A percentile compares a stretch with the other conserved stretches of the same genome.
These are phyloP conservation scores for Paecilomyces dactylethromorphus DNA, from an alignment of 2,329 filamentous ascomycete species.

Conservation along the genomic window DNA sequence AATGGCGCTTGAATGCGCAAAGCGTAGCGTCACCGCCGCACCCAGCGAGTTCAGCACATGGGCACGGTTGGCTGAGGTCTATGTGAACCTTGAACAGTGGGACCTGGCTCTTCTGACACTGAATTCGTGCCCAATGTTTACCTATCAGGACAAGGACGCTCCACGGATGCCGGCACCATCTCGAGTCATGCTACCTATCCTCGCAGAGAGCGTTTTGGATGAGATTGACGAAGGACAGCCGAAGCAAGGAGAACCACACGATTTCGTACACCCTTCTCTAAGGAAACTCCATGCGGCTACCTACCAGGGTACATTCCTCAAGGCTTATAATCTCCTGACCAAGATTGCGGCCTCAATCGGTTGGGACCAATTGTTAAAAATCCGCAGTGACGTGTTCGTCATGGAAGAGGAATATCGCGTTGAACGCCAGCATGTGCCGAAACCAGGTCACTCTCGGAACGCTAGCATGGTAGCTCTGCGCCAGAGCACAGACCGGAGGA, in stretches of 20 bases:
- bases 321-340: conserved; percentile 88
- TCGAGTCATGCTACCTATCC: conserved; percentile 76
- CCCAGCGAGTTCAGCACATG: conserved; percentile 97
- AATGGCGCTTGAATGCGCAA: conserved; percentile 86
- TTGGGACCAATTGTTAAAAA: conserved; percentile 93
- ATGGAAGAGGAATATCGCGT: conserved; percentile 98
- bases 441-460: conserved; percentile 49
- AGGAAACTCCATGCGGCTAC: conserved; percentile 78
- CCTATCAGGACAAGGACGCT: conserved; percentile 96
- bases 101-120: conserved; percentile 89
- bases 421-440: conserved; percentile 47
- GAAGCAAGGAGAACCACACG: conserved; percentile 65
- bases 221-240: conserved; percentile 88
- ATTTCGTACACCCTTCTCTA: conserved; percentile 81
- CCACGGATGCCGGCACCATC: conserved; percentile 90
- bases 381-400: conserved; percentile 93
- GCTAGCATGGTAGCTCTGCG: conserved; percentile 74
- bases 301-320: conserved; percentile 92
- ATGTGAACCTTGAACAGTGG: conserved; percentile 92
- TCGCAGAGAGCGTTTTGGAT: conserved; percentile 83
- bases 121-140: conserved; percentile 99
- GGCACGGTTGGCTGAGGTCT: conserved; percentile 88
- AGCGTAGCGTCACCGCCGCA: conserved; percentile 87
- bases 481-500: conserved; percentile 41
- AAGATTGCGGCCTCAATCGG: conserved; percentile 96